Evolutionary conservation across 169 alveolate genomes (phyloP).

Genomic region (Babesia ovis): DNA sequence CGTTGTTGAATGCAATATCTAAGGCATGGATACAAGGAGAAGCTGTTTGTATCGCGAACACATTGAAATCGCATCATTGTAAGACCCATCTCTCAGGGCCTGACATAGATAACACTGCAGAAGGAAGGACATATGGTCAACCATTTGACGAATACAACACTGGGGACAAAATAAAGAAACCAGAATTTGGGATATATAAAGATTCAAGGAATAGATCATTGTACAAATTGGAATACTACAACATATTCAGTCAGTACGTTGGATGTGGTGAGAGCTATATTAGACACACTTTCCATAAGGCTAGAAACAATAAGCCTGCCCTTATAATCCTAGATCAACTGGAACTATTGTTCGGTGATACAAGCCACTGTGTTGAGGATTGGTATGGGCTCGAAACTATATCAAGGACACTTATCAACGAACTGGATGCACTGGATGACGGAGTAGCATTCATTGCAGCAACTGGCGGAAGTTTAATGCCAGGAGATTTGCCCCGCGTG

Average conservation of each 20-base stretch:
- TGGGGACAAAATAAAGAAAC: not conserved
- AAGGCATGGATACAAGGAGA: conserved; percentile 48
- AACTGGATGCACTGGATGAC: conserved; percentile 39
- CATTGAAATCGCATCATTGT: not conserved
- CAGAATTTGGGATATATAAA: not conserved
- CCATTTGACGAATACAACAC: not conserved
- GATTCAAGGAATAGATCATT: conserved; percentile 4
- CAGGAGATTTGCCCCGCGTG: conserved; percentile 19
- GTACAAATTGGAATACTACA: conserved; percentile 48
- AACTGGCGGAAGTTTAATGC: conserved; percentile 37
- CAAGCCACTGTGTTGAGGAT: conserved; percentile 2
- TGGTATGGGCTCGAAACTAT: conserved; percentile 42
- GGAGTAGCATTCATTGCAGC: conserved; percentile 41
- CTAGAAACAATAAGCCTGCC: conserved; percentile 52
- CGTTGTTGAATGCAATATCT: conserved; percentile 41
- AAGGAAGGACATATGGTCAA: not conserved
- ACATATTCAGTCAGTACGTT: conserved; percentile 55
- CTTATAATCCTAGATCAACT: conserved; percentile 54
- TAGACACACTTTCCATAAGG: conserved; percentile 39
- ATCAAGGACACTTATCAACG: conserved; percentile 49
- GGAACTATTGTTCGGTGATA: conserved; percentile 31
- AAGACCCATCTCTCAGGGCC: not conserved
- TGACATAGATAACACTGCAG: not conserved
- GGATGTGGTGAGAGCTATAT: conserved; percentile 62
- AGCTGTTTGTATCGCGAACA: not conserved